Evolutionary conservation across 805 yeast species (phyloP).

Genomic region (Ogataea degrootiae): DNA sequence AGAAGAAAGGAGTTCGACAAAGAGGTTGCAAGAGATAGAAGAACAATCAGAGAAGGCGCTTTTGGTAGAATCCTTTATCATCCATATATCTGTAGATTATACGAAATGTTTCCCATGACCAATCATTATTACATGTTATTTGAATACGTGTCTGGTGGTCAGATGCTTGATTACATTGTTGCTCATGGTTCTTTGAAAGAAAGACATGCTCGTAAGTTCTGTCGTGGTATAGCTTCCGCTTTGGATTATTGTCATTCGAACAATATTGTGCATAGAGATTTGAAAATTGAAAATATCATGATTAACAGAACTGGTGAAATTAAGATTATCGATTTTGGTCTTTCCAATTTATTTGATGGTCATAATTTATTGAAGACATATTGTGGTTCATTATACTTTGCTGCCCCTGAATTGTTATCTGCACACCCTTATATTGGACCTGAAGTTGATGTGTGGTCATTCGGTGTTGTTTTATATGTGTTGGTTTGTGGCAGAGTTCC

Average conservation of each 20-base stretch:
- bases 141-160: slow-evolving; percentile 97
- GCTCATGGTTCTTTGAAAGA: slow-evolving; percentile 94
- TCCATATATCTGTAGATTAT: slow-evolving; percentile 85
- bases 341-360: slow-evolving; percentile 78
- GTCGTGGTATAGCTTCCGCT: slow-evolving; percentile 91
- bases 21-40: slow-evolving; percentile 83
- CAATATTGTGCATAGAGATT: slow-evolving; percentile 93
- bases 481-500: slow-evolving; percentile 98
- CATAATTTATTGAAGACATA: slow-evolving; percentile 77
- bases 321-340: slow-evolving; percentile 93
- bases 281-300: slow-evolving; percentile 94
- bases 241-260: slow-evolving; percentile 90
- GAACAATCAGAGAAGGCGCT: slow-evolving; percentile 95
- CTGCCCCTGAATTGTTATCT: slow-evolving; percentile 93
- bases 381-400: slow-evolving; percentile 96
- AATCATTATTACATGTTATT: slow-evolving; percentile 95
- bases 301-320: slow-evolving; percentile 91
- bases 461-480: slow-evolving; percentile 93
- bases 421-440: slow-evolving; percentile 95
- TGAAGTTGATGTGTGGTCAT: slow-evolving; percentile 97
- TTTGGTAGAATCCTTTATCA: slow-evolving; percentile 85
- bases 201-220: slow-evolving; percentile 89
- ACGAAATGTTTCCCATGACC: slow-evolving; percentile 94
- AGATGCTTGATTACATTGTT: slow-evolving; percentile 93
- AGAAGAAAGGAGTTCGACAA: slow-evolving; percentile 69